Evolutionary conservation across 106 monocot genomes (phyloP), one percentile per base, ranked within the genome.

Genomic region (Agapanthus africanus): DNA sequence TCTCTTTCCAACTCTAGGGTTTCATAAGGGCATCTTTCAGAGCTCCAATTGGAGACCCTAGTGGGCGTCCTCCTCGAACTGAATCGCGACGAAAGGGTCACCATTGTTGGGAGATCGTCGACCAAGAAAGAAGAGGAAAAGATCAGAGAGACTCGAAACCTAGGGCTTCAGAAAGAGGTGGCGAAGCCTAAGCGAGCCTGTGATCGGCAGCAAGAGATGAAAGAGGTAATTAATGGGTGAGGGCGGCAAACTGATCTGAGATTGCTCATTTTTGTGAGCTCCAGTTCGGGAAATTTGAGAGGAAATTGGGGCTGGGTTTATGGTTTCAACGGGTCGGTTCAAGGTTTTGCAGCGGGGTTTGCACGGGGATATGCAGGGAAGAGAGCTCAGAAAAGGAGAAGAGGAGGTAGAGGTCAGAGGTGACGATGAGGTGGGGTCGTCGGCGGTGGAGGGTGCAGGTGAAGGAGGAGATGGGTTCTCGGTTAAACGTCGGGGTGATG

Each of bases 21-120:
- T 66, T 95, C 88, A 66, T 95, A 95, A 19, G 95, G 95, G 3
- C 88, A 91, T 39, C 72, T 86, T 72, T 88, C 82, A 18, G 91
- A 91, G 8, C 75, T 76, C 95, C 95, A 91, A 33, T 80, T 91
- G 68, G 95, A 79, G 6, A 80, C 91, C 73, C 88, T 76, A 15
- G 88, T 79, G n/a, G 86, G 69, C 23, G 78, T 91, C 70, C 91
- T 77, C 82, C 80, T 71, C 37, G 72, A 81, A 28, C 22, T 54
- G 15, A 59, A 34, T 16, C 88, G 75, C 33, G 67, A 83, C 5
- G 71, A 52, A 15, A 68, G 52, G 36, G 21, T 22, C 16, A 44
- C 70, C 50, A 71, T 59, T 54, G 52, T 63, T 15, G 70, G 79
- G 30, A 75, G 14, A 18, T 85, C 81, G 22, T 82, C 75, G 34